Percentiles rank a stretch among this genome's conserved stretches.
Conservation (phyloP, 176 grass and related monocot species). For the Elymus sibiricus region DNA sequence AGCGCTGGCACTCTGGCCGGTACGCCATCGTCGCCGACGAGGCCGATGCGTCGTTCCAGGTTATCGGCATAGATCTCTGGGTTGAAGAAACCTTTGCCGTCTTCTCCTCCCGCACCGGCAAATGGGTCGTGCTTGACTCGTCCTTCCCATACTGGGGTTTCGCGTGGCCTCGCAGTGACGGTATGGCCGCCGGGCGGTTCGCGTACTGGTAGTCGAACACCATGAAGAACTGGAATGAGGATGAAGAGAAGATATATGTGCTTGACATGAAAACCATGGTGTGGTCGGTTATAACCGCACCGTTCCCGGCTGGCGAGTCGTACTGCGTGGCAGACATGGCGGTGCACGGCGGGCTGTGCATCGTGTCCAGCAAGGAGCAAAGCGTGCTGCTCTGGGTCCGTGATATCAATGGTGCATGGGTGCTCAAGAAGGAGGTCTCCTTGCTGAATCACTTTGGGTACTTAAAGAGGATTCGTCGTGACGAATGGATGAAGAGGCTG, state of each 20-base stretch:
- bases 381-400: constrained; percentile 2
- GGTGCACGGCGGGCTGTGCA: no score
- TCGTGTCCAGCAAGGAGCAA: no score
- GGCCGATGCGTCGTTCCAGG: not conserved
- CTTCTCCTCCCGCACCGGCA: constrained; percentile 17
- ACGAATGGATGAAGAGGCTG: constrained; percentile 25
- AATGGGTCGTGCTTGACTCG: not conserved
- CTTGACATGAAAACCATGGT: constrained; percentile 8
- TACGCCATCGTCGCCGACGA: constrained; percentile 2
- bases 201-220: not conserved
- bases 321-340: no score
- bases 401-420: not conserved
- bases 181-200: not conserved
- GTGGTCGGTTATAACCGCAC: not conserved
- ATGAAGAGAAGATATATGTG: not conserved
- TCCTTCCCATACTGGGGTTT: no score
- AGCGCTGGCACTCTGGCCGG: not conserved
- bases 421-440: not conserved
- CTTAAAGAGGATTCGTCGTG: constrained; percentile 2
- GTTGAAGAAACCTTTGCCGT: not conserved
- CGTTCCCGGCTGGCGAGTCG: not conserved
- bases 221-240: not conserved
- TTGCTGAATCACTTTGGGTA: not conserved
- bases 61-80: not conserved
- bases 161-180: not conserved